Percentiles rank a stretch among this genome's conserved stretches.
Conservation (phyloP, 306 rosid species). For the Delonix regia region DNA sequence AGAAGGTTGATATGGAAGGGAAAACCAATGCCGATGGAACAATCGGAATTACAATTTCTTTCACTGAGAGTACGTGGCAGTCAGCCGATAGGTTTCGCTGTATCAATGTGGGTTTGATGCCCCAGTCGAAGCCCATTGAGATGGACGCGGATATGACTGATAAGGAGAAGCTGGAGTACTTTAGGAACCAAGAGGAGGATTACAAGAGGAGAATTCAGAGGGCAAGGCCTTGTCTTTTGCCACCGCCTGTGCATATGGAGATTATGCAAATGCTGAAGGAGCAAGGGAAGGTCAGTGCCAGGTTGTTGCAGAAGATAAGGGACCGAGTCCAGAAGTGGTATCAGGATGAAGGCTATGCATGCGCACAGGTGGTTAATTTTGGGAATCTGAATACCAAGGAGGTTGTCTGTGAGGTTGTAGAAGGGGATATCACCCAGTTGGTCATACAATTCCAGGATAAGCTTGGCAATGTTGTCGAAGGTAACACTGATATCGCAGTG, state of each 20-base stretch:
- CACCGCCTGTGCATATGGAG: constrained; percentile 62
- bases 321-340: constrained; percentile 97
- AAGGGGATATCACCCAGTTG: constrained; percentile 89
- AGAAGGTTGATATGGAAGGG: constrained; percentile 93
- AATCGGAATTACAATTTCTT: constrained; percentile 61
- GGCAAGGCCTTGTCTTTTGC: constrained; percentile 80
- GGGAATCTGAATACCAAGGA: constrained; percentile 92
- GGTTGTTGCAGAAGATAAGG: constrained; percentile 88
- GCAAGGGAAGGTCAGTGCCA: constrained; percentile 82
- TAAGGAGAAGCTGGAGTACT: constrained; percentile 83
- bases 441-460: constrained; percentile 86
- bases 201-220: constrained; percentile 81
- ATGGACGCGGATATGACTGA: constrained; percentile 96
- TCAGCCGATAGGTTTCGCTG: constrained; percentile 82
- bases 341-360: constrained; percentile 93
- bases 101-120: constrained; percentile 85
- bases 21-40: constrained; percentile 88
- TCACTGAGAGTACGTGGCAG: constrained; percentile 92
- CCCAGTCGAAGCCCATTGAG: constrained; percentile 77
- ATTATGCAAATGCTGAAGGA: constrained; percentile 68
- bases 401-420: constrained; percentile 97
- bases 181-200: constrained; percentile 76
- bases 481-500: constrained; percentile 79
- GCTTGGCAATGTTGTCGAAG: constrained; percentile 93
- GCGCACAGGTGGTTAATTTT: constrained; percentile 96